A percentile compares a stretch with the other conserved stretches of the same genome.
These are phyloP conservation scores for Rubia peregrina DNA, from an alignment of 305 asterid species.

Conservation along the genomic window DNA sequence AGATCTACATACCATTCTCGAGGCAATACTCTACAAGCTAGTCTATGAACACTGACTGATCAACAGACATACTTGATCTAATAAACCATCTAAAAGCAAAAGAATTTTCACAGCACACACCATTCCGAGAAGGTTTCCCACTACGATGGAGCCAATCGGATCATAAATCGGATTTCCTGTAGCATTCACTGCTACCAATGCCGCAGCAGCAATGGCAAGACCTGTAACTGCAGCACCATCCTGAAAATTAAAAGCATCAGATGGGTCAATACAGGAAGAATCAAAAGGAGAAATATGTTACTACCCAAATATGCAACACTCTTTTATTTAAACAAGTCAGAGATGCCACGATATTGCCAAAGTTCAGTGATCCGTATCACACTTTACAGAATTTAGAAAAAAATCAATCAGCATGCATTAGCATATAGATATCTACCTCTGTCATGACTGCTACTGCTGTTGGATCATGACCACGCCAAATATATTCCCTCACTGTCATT, in stretches of 20 bases:
- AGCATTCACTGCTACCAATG: constrained; percentile 78
- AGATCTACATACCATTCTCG: not conserved
- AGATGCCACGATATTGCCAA: not conserved
- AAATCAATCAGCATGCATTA: not conserved
- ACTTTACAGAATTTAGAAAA: not conserved
- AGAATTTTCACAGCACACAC: constrained; percentile 32
- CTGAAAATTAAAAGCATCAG: constrained; percentile 39
- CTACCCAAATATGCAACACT: not conserved
- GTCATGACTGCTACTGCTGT: constrained; percentile 99
- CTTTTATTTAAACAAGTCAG: not conserved
- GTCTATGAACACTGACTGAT: not conserved
- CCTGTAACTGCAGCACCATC: constrained; percentile 99
- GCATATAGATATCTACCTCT: constrained; percentile 45
- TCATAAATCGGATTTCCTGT: constrained; percentile 97
- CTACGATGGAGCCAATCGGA: constrained; percentile 91
- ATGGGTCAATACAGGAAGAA: constrained; percentile 19
- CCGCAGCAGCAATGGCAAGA: constrained; percentile 88
- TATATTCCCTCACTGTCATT: constrained; percentile 85
- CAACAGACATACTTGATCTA: not conserved
- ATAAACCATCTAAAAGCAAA: not conserved
- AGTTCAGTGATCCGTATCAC: not conserved
- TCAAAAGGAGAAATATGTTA: constrained; percentile 8
- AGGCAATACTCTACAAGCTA: not conserved
- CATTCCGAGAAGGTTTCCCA: constrained; percentile 98
- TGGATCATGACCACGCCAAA: constrained; percentile 99